These are phyloP conservation scores for Teratosphaeria pseudoeucalypti DNA, from an alignment of 2,329 filamentous ascomycete genomes.

Conservation along the genomic window DNA sequence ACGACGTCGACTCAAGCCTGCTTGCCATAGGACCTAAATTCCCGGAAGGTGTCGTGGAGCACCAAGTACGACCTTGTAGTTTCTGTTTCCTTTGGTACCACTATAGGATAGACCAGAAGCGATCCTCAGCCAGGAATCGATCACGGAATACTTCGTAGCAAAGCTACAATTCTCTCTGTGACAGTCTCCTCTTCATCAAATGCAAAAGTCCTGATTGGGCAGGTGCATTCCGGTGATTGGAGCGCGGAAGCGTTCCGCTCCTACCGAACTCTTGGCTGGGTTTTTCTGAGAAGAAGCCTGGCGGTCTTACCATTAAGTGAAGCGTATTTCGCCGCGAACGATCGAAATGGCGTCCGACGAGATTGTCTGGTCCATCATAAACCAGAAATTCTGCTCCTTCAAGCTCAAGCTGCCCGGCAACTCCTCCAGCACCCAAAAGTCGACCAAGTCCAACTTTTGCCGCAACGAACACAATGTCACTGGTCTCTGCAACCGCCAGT, in stretches of 20 bases:
- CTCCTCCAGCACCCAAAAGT: conserved; percentile 39
- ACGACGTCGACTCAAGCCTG: too few species aligned
- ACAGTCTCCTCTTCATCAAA: background rate
- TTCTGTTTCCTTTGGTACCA: too few species aligned
- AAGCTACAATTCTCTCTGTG: too few species aligned
- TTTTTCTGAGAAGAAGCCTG: background rate
- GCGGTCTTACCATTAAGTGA: background rate
- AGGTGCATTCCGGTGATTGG: background rate
- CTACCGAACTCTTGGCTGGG: background rate
- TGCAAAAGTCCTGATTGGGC: background rate
- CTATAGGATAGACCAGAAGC: too few species aligned
- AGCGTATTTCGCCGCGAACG: background rate
- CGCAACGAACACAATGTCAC: conserved; percentile 57
- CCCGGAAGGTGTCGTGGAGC: too few species aligned
- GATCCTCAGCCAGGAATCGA: too few species aligned
- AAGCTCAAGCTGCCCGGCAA: conserved; percentile 60
- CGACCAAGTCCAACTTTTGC: conserved; percentile 87
- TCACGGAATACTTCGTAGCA: too few species aligned
- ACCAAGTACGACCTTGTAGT: too few species aligned
- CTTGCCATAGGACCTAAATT: too few species aligned
- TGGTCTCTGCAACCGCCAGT: conserved; percentile 72
- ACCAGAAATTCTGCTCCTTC: conserved; percentile 89
- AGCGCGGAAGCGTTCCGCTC: background rate
- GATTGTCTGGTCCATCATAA: conserved; percentile 95
- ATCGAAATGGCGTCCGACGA: conserved; percentile 74